These are phyloP conservation scores for Magnolia sinica DNA, from an alignment of 164 flowering plant species.

Conservation along the genomic window DNA sequence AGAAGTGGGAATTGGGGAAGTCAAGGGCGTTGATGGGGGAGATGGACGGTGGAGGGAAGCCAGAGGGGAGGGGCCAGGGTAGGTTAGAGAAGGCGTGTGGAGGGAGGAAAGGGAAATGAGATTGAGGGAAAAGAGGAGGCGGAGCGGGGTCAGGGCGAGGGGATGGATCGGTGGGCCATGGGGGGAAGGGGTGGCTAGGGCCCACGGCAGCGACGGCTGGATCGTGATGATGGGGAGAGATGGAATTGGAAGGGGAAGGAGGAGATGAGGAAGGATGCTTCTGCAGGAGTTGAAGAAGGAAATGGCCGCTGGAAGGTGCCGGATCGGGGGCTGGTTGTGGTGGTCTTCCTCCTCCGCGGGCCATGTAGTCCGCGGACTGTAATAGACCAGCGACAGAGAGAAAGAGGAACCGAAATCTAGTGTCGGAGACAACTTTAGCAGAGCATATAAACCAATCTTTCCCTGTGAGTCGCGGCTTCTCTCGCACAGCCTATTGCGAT, in stretches of 20 bases:
- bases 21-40: conserved; percentile 22
- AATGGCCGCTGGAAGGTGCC: conserved; percentile 54
- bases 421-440: background rate
- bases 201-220: conserved; percentile 89
- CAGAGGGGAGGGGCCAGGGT: conserved; percentile 25
- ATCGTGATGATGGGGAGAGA: conserved; percentile 30
- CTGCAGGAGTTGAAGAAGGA: conserved; percentile 70
- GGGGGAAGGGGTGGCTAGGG: conserved; percentile 36
- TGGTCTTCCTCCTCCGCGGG: background rate
- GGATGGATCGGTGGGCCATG: conserved; percentile 27
- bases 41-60: conserved; percentile 27
- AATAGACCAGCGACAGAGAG: background rate
- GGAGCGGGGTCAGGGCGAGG: background rate
- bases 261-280: conserved; percentile 11
- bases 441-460: background rate
- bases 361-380: background rate
- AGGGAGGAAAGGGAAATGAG: conserved; percentile 10
- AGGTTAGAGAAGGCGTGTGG: background rate
- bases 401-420: background rate
- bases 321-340: background rate
- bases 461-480: background rate
- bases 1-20: conserved; percentile 12
- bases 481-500: no score
- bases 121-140: background rate
- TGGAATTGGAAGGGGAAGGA: background rate